Evolutionary conservation across 1,284 basidiomycete species (phyloP).

Genomic region (Sporisorium sorghi): DNA sequence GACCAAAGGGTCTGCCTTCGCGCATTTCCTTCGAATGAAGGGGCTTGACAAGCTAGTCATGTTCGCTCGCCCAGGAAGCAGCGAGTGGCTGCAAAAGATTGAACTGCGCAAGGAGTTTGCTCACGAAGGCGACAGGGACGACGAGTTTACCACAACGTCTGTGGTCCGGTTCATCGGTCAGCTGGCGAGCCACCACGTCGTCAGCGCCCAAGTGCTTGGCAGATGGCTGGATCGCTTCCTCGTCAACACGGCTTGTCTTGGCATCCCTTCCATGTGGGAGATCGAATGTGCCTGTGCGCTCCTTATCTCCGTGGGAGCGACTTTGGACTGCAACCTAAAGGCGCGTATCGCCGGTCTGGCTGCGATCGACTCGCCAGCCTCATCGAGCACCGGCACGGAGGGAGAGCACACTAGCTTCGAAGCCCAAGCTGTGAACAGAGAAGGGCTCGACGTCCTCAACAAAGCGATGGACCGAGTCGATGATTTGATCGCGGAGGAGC

Average conservation of each 20-base stretch:
- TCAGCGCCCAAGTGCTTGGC: slow-evolving; percentile 2
- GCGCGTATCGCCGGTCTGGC: neutral
- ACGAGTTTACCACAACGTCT: slow-evolving; percentile 28
- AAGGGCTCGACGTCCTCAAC: slow-evolving; percentile 5
- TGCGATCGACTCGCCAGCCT: neutral
- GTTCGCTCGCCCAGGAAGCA: neutral
- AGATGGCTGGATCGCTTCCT: slow-evolving; percentile 59
- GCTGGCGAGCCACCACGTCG: slow-evolving; percentile 35
- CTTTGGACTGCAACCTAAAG: slow-evolving; percentile 27
- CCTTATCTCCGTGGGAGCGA: slow-evolving; percentile 46
- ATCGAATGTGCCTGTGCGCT: slow-evolving; percentile 60
- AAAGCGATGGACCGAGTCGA: slow-evolving; percentile 30
- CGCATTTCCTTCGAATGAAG: neutral
- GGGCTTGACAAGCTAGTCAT: too few species aligned
- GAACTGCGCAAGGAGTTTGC: slow-evolving; percentile 19
- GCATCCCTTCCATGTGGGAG: slow-evolving; percentile 58
- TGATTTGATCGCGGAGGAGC: slow-evolving; percentile 9
- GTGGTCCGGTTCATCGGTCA: slow-evolving; percentile 43
- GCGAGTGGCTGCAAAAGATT: slow-evolving; percentile 7
- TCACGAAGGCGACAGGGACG: slow-evolving; percentile 13
- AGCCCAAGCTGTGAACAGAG: neutral
- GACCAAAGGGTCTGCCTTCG: neutral
- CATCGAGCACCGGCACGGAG: neutral
- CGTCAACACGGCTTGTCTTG: slow-evolving; percentile 48
- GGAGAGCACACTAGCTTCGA: neutral